Base-by-base conservation (phyloP, 495 filamentous ascomycete genomes). In the Hyphodiscus hymeniophilus region DNA sequence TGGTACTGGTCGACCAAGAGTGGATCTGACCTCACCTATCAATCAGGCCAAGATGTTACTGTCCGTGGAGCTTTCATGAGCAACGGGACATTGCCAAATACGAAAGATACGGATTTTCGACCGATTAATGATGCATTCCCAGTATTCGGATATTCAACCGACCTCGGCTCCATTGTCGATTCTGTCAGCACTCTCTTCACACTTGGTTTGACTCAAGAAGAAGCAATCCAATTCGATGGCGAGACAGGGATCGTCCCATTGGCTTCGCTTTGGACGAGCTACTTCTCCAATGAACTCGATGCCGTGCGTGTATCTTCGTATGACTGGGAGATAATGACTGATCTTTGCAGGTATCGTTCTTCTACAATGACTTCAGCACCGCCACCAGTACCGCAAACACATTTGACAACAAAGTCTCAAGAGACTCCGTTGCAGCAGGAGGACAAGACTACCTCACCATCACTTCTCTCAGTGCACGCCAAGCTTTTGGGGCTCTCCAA, bases 131-230 rank as follows among this genome's bases (percentile, higher is more conserved):
- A 87, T 23, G 73, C 83, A 34, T 85, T 85, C 67, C 91, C 91
- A 0, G 85, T 94, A 11, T 95, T 97, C 67, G 89, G 84, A 0
- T 94, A 94, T 60, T 74, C 84, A 13, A 89, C 89, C 56, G 74
- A 84, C 17, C 84, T 95, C 61, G 71, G 71, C 10, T 50, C 63
- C 12, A 58, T 75, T 15, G 44, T 26, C 10, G 36, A 20, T 0
- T 41, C 42, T 12, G 56, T 63, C 5, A 70, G 64, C 39, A 69
- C 64, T 10, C 68, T 88, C 13, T 94, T 90, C 56, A 89, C 87
- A 2, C 73, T 97, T 49, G 84, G 87, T 23, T 70, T 91, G 31
- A 77, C 81, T 30, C 91, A 92, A 60, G 72, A 86, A 18, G 76
- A 85, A 1, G 85, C 90, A 23, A 78, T 85, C 23, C 82, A 87